A percentile compares a stretch with the other conserved stretches of the same genome.
Evolutionary conservation across 768 basidiomycete species (phyloP).

Genomic region (Serendipita vermifera): DNA sequence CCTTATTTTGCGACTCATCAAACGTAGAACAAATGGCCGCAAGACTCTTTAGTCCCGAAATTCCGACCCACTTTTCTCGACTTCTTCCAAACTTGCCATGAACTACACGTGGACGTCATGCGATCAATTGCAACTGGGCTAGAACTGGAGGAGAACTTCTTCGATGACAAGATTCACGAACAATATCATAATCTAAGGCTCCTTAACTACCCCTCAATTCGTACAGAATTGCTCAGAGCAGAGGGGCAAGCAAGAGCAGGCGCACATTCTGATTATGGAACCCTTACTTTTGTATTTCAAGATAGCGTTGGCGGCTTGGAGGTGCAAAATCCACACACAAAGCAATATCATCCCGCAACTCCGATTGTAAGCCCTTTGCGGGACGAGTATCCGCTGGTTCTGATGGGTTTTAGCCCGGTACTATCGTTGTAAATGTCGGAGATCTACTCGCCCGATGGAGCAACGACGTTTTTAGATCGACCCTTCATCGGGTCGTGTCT

Average conservation of each 20-base stretch:
- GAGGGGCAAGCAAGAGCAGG: constrained; percentile 72
- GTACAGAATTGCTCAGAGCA: constrained; percentile 38
- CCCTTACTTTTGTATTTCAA: constrained; percentile 72
- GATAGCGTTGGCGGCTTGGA: constrained; percentile 68
- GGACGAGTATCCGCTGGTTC: background rate
- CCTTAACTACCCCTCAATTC: constrained; percentile 69
- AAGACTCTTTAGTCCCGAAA: constrained; percentile 42
- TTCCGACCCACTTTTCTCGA: constrained; percentile 63
- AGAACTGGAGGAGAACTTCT: constrained; percentile 56
- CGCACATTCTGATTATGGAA: constrained; percentile 78
- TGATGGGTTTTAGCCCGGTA: constrained; percentile 41
- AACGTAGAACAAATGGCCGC: constrained; percentile 59
- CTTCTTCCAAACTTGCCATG: constrained; percentile 70
- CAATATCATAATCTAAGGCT: constrained; percentile 73
- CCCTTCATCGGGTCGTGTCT: constrained; percentile 10
- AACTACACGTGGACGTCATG: constrained; percentile 66
- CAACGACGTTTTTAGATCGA: constrained; percentile 49
- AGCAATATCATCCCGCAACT: constrained; percentile 52
- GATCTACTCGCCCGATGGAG: constrained; percentile 76
- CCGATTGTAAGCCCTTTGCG: constrained; percentile 47
- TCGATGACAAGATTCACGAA: constrained; percentile 60
- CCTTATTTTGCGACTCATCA: background rate
- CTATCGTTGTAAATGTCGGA: constrained; percentile 72
- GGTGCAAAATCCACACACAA: constrained; percentile 68
- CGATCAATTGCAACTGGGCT: constrained; percentile 75